Evolutionary conservation across 2,329 filamentous ascomycete species (phyloP), one percentile per base, ranked within the genome.

Genomic region (Mycogone perniciosa): DNA sequence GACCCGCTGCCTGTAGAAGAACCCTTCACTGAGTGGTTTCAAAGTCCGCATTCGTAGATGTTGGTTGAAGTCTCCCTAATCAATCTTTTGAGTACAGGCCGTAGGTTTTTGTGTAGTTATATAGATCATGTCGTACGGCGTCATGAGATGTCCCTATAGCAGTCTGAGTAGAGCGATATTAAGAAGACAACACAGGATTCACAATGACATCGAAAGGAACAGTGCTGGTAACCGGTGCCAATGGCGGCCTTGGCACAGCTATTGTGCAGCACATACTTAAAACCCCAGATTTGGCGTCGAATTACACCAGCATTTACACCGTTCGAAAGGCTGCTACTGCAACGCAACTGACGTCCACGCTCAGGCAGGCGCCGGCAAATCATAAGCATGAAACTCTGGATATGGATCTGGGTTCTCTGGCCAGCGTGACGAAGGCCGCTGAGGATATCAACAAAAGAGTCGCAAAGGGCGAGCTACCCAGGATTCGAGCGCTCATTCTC

Each of bases 401-500:
- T 3, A 41, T 71, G 26, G 65, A 70, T 44, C 62, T 71, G 3
- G 40, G 59, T 5, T 62, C 61, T 4, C 49, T 70, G 2, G 52
- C 46, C 9, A 59, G 55, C 40, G 59, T 69, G 13, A 63, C 61
- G 33, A 51, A 60, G 30, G 38, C 51, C 5, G 65, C 66, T 5
- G 50, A 47, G 3, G 53, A 57, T 13, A 62, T 69, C 50, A 69
- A 68, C 51, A 50, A 46, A 26, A 54, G 55, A 2, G 62, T 70
- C 7, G 54, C 63, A 4, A 51, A 54, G 11, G 65, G 65, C n/a
- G 55, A 63, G 1, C 56, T 72, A 27, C 68, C 71, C 6, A 69
- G 62, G 0, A 70, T 74, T 47, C 63, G 62, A 11, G 68, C 62
- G 1, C 58, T 75, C 4, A 64, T 74, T 8, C 63, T 74, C 41